Percentiles rank a stretch among this genome's conserved stretches.
phyloP scores from a whole-genome alignment of 2,329 filamentous ascomycete genomes.

The Paracamarosporium sp. region DNA sequence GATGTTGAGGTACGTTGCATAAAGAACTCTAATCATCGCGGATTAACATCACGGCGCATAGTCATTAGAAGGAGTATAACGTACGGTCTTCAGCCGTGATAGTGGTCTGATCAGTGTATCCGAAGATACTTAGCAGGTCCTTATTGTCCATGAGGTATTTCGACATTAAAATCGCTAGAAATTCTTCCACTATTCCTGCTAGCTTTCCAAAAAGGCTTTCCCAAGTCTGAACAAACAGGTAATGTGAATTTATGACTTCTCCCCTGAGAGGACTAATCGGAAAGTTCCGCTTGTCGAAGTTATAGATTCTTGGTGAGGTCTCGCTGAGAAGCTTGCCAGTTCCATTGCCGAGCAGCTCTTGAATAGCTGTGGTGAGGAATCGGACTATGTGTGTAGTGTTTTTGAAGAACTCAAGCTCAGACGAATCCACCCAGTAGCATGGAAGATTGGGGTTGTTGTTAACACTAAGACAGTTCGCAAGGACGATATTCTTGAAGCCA shows the following conservation, averaged over 20 bases:
- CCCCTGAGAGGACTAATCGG: conserved; percentile 8
- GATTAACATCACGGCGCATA: no score
- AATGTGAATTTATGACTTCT: conserved; percentile 4
- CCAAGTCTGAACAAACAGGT: conserved; percentile 10
- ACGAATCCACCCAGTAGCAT: background rate
- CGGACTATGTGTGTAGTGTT: background rate
- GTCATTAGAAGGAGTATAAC: no score
- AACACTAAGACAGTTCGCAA: background rate
- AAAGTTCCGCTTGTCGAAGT: conserved; percentile 10
- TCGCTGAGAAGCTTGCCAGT: conserved; percentile 9
- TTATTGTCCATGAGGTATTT: conserved; percentile 12
- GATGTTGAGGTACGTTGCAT: conserved; percentile 11
- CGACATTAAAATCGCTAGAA: conserved; percentile 5
- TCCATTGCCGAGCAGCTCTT: conserved; percentile 11
- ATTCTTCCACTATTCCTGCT: conserved; percentile 12
- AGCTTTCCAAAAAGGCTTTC: conserved; percentile 5
- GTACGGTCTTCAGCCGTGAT: conserved; percentile 10
- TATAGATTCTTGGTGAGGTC: background rate
- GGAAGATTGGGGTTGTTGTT: background rate
- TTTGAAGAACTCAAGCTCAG: background rate
- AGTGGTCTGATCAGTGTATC: conserved; percentile 5
- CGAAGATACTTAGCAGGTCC: conserved; percentile 6
- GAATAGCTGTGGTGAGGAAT: conserved; percentile 5
- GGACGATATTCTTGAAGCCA: conserved; percentile 5
- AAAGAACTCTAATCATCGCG: conserved; percentile 10